Percentiles rank a stretch among this genome's conserved stretches.
phyloP scores from a whole-genome alignment of 2,329 filamentous ascomycete species.

The Boeremia lycopersici region DNA sequence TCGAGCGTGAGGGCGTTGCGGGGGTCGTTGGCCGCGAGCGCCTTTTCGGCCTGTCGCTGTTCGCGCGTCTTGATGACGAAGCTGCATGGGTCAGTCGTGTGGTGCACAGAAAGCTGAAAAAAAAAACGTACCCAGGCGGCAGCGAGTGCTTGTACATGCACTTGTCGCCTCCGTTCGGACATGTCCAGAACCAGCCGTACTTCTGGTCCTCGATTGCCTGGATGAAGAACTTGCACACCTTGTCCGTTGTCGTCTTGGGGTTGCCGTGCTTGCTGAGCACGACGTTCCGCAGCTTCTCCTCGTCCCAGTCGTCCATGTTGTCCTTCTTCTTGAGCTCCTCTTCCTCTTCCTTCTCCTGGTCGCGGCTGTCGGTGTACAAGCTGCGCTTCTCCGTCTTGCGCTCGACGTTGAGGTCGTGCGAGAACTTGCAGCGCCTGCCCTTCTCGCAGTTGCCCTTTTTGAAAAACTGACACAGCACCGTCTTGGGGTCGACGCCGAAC shows the following conservation, averaged over 20 bases:
- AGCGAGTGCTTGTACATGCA: conserved; percentile 99
- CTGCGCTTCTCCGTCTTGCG: conserved; percentile 92
- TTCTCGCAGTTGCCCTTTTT: conserved; percentile 98
- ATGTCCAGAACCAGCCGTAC: conserved; percentile 99
- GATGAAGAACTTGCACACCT: conserved; percentile 99
- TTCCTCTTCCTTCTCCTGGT: conserved; percentile 72
- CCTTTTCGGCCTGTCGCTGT: conserved; percentile 93
- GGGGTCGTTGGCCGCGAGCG: conserved; percentile 92
- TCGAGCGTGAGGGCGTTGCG: conserved; percentile 93
- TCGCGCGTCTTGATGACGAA: conserved; percentile 98
- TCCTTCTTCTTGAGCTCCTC: conserved; percentile 83
- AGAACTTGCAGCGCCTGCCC: conserved; percentile 93
- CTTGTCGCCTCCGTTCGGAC: conserved; percentile 94
- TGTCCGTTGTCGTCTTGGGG: conserved; percentile 92
- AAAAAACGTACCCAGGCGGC: conserved; percentile 80
- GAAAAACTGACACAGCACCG: conserved; percentile 92
- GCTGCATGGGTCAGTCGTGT: conserved; percentile 53
- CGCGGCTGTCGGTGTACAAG: conserved; percentile 83
- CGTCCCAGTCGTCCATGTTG: conserved; percentile 96
- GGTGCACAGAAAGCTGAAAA: not conserved
- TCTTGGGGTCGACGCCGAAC: conserved; percentile 98
- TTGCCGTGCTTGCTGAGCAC: conserved; percentile 97
- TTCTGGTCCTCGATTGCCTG: conserved; percentile 97
- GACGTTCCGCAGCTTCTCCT: conserved; percentile 90
- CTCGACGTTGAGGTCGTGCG: conserved; percentile 86